A percentile compares a stretch with the other conserved stretches of the same genome.
Evolutionary conservation across 2,329 filamentous ascomycete genomes (phyloP).

Genomic region (Eutypella sp.): DNA sequence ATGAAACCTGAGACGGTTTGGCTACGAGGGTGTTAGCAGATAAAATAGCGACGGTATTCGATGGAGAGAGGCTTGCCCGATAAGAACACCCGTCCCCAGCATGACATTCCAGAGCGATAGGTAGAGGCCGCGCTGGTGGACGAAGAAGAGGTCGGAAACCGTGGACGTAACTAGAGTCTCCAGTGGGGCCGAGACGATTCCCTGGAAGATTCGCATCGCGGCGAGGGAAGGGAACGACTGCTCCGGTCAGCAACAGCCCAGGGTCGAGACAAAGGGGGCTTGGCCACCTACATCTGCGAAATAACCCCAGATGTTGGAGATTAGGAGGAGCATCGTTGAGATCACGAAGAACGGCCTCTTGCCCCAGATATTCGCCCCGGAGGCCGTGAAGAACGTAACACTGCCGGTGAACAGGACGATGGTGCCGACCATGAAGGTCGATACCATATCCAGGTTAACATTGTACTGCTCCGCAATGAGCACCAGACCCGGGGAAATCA

Average conservation of each 20-base stretch:
- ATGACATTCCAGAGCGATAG: slow-evolving; percentile 19
- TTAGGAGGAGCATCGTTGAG: slow-evolving; percentile 14
- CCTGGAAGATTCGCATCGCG: slow-evolving; percentile 20
- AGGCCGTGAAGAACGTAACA: slow-evolving; percentile 18
- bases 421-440: slow-evolving; percentile 17
- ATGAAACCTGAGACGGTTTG: slow-evolving; percentile 38
- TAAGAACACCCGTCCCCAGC: slow-evolving; percentile 15
- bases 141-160: slow-evolving; percentile 20
- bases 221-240: slow-evolving; percentile 18
- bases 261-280: not conserved
- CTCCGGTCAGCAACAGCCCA: not conserved
- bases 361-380: slow-evolving; percentile 19
- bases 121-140: slow-evolving; percentile 17
- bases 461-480: slow-evolving; percentile 15
- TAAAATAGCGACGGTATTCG: not conserved
- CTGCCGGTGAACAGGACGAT: slow-evolving; percentile 18
- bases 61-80: slow-evolving; percentile 6
- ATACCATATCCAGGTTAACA: slow-evolving; percentile 11
- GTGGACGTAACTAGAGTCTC: slow-evolving; percentile 20
- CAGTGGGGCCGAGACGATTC: slow-evolving; percentile 17
- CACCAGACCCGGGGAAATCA: slow-evolving; percentile 18
- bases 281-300: slow-evolving; percentile 15
- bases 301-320: slow-evolving; percentile 19
- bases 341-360: slow-evolving; percentile 22
- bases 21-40: slow-evolving; percentile 14